Evolutionary conservation across 2,329 filamentous ascomycete genomes (phyloP).

Genomic region (Dothideomycetidae sp.): DNA sequence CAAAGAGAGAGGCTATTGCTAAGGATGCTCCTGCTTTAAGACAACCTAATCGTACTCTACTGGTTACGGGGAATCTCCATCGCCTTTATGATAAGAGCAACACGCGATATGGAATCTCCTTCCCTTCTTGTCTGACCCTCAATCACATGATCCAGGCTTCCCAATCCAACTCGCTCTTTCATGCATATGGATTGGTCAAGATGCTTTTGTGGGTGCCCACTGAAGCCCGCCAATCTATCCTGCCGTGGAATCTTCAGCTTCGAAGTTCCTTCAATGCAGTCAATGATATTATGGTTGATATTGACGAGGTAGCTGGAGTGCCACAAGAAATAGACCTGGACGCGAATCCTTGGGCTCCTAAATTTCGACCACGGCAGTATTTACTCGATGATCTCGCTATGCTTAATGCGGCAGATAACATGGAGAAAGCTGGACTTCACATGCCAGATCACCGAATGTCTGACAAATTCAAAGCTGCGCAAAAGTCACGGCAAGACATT

Average conservation of each 20-base stretch:
- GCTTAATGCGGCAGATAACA: slow-evolving; percentile 4
- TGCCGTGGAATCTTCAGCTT: slow-evolving; percentile 45
- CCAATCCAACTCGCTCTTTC: slow-evolving; percentile 36
- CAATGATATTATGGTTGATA: slow-evolving; percentile 46
- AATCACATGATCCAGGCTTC: slow-evolving; percentile 49
- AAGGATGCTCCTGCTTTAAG: slow-evolving; percentile 29
- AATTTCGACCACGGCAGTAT: background rate
- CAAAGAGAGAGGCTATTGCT: slow-evolving; percentile 37
- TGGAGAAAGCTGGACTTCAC: slow-evolving; percentile 7
- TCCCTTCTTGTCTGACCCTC: slow-evolving; percentile 30
- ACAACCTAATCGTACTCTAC: slow-evolving; percentile 53
- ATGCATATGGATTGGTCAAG: slow-evolving; percentile 64
- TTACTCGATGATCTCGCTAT: slow-evolving; percentile 1
- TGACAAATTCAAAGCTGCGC: background rate
- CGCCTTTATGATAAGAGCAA: slow-evolving; percentile 11
- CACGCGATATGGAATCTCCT: background rate
- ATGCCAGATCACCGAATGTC: slow-evolving; percentile 8
- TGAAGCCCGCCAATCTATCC: slow-evolving; percentile 41
- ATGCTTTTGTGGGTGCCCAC: slow-evolving; percentile 60
- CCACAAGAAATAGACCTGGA: background rate
- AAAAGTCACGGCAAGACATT: slow-evolving; percentile 7
- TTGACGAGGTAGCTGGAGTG: slow-evolving; percentile 26
- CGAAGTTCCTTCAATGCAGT: slow-evolving; percentile 46
- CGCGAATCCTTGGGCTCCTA: slow-evolving; percentile 1
- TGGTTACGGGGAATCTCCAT: slow-evolving; percentile 36